Evolutionary conservation across 1,139 yeast species (phyloP), one percentile per base, ranked within the genome.

Genomic region (Zygotorulaspora mrakii): DNA sequence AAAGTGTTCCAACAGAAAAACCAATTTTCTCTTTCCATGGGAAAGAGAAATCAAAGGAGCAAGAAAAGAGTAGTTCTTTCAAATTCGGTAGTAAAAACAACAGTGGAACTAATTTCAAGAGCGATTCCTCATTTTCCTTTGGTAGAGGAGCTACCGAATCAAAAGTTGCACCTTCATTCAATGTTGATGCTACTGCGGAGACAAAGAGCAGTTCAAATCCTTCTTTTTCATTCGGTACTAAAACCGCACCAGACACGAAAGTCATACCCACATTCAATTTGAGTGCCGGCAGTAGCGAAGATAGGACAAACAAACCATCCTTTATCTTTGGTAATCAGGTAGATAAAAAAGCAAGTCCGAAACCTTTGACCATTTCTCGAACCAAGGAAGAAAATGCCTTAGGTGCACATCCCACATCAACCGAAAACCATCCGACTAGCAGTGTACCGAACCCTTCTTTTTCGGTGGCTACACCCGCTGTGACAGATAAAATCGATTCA

Each of bases 141-240:
- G 32, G 33, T 16, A 25, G 21, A 4, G 23, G 14, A n/a, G 22
- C 29, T 11, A 24, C 14, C 10, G 25, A 24, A n/a, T 11, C 28
- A 11, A 25, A 10, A n/a, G 28, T 20, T 6, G 9, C 6, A 9
- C 9, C 14, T 12, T 14, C 28, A 12, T 25, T 25, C 4, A 3
- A 25, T 25, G 10, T n/a, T n/a, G 28, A 14, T n/a, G 16, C 5
- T 11, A 5, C 16, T 4, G 14, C 14, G 12, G 7, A 11, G 14
- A 9, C 32, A 5, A 24, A 27, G 17, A 11, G 28, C 10, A 10
- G 12, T 11, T 17, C 38, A 4, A 40, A 39, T 21, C 39, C 48
- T 6, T 12, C 43, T 5, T 43, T 42, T 36, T 31, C 40, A 5
- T 48, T 52, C 34, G 48, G 45, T 10, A 13, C 21, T 11, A 16